A percentile compares a stretch with the other conserved stretches of the same genome.
These are phyloP conservation scores for Phytophthora melonis DNA, from an alignment of 352 stramenopile species.

Conservation along the genomic window DNA sequence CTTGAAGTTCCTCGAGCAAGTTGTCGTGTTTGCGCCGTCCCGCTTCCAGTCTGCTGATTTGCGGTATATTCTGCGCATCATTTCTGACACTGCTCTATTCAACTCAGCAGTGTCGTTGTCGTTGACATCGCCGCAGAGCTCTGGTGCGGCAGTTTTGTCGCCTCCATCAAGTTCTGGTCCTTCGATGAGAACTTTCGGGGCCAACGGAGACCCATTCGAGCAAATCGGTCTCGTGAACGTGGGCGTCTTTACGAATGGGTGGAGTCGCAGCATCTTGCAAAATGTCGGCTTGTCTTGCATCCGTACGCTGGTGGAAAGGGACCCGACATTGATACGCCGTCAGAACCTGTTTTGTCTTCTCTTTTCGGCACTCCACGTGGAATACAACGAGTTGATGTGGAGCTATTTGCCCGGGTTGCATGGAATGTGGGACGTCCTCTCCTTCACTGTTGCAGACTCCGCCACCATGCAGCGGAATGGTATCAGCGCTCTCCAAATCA, in stretches of 20 bases:
- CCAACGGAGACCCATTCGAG: conserved; percentile 31
- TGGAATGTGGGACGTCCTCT: conserved; percentile 74
- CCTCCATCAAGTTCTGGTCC: conserved; percentile 22
- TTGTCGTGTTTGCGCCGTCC: conserved; percentile 80
- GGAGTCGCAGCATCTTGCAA: conserved; percentile 73
- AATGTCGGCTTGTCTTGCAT: conserved; percentile 79
- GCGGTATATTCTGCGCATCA: conserved; percentile 64
- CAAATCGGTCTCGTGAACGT: conserved; percentile 53
- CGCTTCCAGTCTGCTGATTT: conserved; percentile 68
- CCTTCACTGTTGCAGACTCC: conserved; percentile 45
- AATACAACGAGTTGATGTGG: conserved; percentile 72
- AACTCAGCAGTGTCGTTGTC: conserved; percentile 23
- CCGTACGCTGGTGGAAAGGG: conserved; percentile 80
- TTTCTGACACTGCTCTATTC: conserved; percentile 57
- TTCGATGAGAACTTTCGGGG: conserved; percentile 33
- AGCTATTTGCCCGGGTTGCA: conserved; percentile 68
- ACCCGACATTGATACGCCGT: conserved; percentile 68
- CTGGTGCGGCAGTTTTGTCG: conserved; percentile 28
- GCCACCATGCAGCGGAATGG: conserved; percentile 43
- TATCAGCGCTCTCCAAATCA: conserved; percentile 58
- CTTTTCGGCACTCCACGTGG: conserved; percentile 81
- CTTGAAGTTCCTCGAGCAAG: conserved; percentile 84
- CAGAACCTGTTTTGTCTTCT: conserved; percentile 75
- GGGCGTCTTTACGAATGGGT: conserved; percentile 56
- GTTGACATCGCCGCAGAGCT: conserved; percentile 20